A percentile compares a stretch with the other conserved stretches of the same genome.
These are phyloP conservation scores for Dalbergia oliveri DNA, from an alignment of 306 rosid genomes.

Conservation along the genomic window DNA sequence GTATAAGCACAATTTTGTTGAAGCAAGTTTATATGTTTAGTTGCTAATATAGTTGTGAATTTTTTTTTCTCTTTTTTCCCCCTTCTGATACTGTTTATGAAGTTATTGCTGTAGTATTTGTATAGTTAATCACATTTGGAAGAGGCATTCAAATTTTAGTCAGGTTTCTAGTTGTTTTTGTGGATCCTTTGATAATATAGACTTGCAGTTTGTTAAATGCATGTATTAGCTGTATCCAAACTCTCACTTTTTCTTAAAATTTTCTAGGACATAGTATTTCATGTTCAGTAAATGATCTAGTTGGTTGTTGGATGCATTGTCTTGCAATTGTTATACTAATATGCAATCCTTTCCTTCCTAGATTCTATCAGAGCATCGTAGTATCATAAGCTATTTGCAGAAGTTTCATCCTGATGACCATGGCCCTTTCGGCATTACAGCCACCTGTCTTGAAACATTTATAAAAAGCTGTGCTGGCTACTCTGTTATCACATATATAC, in stretches of 20 bases:
- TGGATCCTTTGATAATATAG: conserved; percentile 26
- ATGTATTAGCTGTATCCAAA: neutral
- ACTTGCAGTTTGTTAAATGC: conserved; percentile 38
- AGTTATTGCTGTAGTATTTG: conserved; percentile 7
- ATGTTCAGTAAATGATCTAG: conserved; percentile 2
- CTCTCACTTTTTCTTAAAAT: neutral
- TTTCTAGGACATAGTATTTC: conserved; percentile 11
- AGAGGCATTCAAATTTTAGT: conserved; percentile 14
- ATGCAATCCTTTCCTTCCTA: conserved; percentile 49
- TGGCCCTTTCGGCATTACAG: conserved; percentile 95
- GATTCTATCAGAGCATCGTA: conserved; percentile 96
- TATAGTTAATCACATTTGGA: conserved; percentile 22
- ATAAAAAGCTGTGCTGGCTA: conserved; percentile 99
- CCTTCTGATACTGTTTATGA: neutral
- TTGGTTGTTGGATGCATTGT: conserved; percentile 36
- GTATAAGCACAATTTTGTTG: conserved; percentile 13
- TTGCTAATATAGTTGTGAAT: conserved; percentile 33
- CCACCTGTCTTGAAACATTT: conserved; percentile 95
- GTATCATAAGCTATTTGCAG: conserved; percentile 92
- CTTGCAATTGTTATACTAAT: conserved; percentile 47
- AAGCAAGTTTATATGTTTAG: conserved; percentile 20
- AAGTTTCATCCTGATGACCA: conserved; percentile 97
- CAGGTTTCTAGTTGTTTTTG: conserved; percentile 24
- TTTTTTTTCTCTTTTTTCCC: neutral
- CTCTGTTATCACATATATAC: conserved; percentile 97